Evolutionary conservation across 306 rosid species (phyloP).

Genomic region (Prunus kanzakura): DNA sequence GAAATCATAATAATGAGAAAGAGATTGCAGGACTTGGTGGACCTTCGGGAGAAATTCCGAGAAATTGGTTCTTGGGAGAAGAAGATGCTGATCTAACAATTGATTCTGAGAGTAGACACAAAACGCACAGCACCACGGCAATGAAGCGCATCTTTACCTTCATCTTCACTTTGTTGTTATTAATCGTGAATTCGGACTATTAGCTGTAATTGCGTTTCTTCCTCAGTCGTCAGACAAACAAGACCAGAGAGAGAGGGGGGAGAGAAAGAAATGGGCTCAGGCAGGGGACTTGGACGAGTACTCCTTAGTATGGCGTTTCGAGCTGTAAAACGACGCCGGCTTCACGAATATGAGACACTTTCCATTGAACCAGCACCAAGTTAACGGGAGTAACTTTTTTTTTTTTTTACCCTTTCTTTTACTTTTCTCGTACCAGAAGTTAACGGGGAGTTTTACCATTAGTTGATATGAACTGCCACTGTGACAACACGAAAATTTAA

Average conservation of each 20-base stretch:
- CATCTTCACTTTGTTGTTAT: slow-evolving; percentile 17
- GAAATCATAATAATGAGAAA: background rate
- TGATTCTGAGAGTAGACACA: slow-evolving; percentile 21
- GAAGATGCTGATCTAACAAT: slow-evolving; percentile 40
- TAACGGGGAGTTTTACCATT: too few species aligned
- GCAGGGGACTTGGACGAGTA: background rate
- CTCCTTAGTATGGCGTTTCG: background rate
- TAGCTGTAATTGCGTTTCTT: background rate
- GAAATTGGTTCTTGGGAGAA: slow-evolving; percentile 42
- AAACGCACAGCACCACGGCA: slow-evolving; percentile 19
- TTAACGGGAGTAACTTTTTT: background rate
- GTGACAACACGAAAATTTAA: too few species aligned
- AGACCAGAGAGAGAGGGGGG: background rate
- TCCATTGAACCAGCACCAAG: background rate
- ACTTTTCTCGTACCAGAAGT: background rate
- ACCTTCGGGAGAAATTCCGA: slow-evolving; percentile 88
- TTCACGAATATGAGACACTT: background rate
- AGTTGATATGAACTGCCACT: too few species aligned
- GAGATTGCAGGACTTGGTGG: background rate
- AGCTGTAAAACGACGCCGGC: slow-evolving; percentile 1
- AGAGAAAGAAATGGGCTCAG: background rate
- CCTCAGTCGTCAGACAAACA: background rate
- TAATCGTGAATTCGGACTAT: background rate
- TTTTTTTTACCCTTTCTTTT: background rate
- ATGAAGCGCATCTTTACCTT: slow-evolving; percentile 23